Evolutionary conservation across 805 yeast species (phyloP), one percentile per base, ranked within the genome.

Genomic region (Suhomyces xylopsoci): DNA sequence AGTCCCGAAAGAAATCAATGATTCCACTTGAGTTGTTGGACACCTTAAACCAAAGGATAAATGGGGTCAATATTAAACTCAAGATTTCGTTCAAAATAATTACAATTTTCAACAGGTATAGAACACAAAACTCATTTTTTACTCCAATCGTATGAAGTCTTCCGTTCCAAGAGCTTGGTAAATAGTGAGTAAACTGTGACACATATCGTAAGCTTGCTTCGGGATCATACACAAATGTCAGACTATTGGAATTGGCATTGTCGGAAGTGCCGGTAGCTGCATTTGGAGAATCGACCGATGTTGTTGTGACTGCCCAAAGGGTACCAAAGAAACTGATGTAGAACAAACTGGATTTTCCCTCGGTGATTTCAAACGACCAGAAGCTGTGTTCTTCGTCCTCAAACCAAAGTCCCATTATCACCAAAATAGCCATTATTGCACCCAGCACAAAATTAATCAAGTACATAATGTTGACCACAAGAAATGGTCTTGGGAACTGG

Each of bases 271-370:
- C 60, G 2, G 68, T 53, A 8, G 60, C 41, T 6, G 64, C 51
- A 12, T 59, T 56, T 26, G 51, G 54, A n/a, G 62, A 56, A 41
- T 61, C 61, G 22, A 87, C 77, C 49, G 91, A 78, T 47, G 85
- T 82, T 49, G 92, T 81, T 10, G 94, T 82, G 0, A 92, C 74
- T 0, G 98, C 96, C 80, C 96, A 88, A 1, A 91, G 67, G 0
- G 97, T 85, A 60, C 98, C 97, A 57, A 93, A 81, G 0, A 93
- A 68, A 55, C 96, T 90, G 52, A 94, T 88, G 63, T 92, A 94
- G 64, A 94, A 93, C 46, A 93, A 73, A 0, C 88, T 91, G 0
- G 96, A 86, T 57, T 84, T 81, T 42, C 90, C 96, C 46, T 81
- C 82, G 1, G 96, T 82, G 17, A 94, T 77, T 67, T 94, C 99